A percentile compares a stretch with the other conserved stretches of the same genome.
Conservation (phyloP, 108 stramenopile species). For the Schizochytrium sp. region DNA sequence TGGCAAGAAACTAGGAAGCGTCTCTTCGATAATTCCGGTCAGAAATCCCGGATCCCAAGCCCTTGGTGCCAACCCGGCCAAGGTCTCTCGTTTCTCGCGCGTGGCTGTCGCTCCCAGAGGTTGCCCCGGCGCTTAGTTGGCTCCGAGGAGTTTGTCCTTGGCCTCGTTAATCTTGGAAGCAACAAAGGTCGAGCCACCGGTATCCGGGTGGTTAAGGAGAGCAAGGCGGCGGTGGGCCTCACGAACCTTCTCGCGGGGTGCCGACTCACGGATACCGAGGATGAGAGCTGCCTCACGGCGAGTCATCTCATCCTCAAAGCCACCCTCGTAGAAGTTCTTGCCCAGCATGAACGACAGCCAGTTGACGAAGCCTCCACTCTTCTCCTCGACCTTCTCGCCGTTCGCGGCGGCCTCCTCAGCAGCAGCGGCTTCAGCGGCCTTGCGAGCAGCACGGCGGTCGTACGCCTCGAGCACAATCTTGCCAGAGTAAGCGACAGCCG, state of each 20-base stretch:
- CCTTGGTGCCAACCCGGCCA: too few species aligned
- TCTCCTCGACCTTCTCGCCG: neutral
- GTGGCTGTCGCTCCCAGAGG: too few species aligned
- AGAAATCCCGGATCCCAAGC: too few species aligned
- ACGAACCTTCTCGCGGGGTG: slow-evolving; percentile 87
- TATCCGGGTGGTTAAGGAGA: slow-evolving; percentile 98
- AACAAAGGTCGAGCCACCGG: slow-evolving; percentile 94
- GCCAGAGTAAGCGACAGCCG: slow-evolving; percentile 44
- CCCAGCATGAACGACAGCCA: slow-evolving; percentile 49
- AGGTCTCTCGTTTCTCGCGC: too few species aligned
- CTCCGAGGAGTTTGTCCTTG: slow-evolving; percentile 90
- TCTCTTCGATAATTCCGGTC: too few species aligned
- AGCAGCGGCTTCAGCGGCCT: neutral
- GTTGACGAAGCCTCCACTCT: slow-evolving; percentile 13
- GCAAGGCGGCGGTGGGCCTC: slow-evolving; percentile 95
- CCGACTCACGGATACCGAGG: slow-evolving; percentile 93
- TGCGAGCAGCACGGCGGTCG: slow-evolving; percentile 14
- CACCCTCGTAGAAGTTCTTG: slow-evolving; percentile 93
- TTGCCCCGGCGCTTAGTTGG: neutral
- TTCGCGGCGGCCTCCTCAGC: neutral
- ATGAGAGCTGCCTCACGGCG: slow-evolving; percentile 95
- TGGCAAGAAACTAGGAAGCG: too few species aligned
- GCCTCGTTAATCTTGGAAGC: slow-evolving; percentile 98
- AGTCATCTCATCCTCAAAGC: slow-evolving; percentile 98
- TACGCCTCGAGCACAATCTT: slow-evolving; percentile 53